Conservation (phyloP, 768 basidiomycete species). For the Lyophyllum shimeji region DNA sequence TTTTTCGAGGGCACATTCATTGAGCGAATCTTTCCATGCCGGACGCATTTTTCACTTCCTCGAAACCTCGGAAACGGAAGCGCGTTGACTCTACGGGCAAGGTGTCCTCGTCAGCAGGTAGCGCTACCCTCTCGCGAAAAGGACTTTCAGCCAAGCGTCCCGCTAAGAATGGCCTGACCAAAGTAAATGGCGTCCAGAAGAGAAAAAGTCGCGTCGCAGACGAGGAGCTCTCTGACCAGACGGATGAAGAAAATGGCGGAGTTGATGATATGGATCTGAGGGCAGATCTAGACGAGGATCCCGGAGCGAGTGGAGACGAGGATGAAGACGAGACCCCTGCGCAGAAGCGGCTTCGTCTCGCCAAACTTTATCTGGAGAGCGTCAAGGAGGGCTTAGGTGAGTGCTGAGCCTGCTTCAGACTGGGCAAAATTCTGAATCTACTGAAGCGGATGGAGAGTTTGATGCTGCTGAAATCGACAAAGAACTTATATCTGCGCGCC, state of each 20-base stretch:
- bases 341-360: constrained; percentile 87
- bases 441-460: constrained; percentile 78
- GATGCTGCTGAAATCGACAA: constrained; percentile 96
- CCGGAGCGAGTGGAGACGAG: constrained; percentile 73
- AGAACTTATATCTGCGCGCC: constrained; percentile 85
- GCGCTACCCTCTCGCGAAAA: constrained; percentile 28
- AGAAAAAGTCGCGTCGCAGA: constrained; percentile 36
- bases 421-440: not conserved
- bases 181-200: constrained; percentile 22
- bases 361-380: constrained; percentile 85
- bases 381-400: constrained; percentile 75
- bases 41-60: constrained; percentile 76
- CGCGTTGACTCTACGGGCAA: constrained; percentile 37
- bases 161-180: constrained; percentile 26
- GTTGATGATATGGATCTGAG: constrained; percentile 79
- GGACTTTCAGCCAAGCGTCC: constrained; percentile 12
- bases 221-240: constrained; percentile 72
- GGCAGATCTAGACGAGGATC: constrained; percentile 42
- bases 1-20: not conserved
- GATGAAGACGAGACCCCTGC: constrained; percentile 89
- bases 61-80: constrained; percentile 63
- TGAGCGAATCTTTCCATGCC: constrained; percentile 49
- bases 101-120: constrained; percentile 20
- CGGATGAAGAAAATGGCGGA: constrained; percentile 48
- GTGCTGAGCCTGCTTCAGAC: constrained; percentile 19